These are phyloP conservation scores for Nannochloropsis limnetica DNA, from an alignment of 352 stramenopile genomes.

Conservation along the genomic window DNA sequence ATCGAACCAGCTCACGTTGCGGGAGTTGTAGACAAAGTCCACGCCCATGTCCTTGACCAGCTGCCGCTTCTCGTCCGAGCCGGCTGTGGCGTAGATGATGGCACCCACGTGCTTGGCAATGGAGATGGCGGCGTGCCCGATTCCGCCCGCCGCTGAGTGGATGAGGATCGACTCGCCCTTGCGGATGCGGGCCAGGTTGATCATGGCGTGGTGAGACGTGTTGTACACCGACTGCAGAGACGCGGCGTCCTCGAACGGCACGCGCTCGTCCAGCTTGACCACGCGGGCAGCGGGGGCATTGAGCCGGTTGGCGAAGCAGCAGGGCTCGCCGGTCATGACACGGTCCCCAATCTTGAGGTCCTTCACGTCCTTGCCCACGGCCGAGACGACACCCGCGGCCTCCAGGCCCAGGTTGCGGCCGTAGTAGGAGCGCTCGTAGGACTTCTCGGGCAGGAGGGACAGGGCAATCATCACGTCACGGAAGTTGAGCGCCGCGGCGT, in stretches of 20 bases:
- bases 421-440: slow-evolving; percentile 31
- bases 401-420: slow-evolving; percentile 16
- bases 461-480: slow-evolving; percentile 24
- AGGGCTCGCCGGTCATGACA: slow-evolving; percentile 21
- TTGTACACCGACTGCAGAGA: slow-evolving; percentile 32
- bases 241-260: slow-evolving; percentile 12
- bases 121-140: slow-evolving; percentile 35
- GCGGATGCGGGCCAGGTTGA: slow-evolving; percentile 35
- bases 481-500: slow-evolving; percentile 26
- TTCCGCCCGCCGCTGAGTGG: slow-evolving; percentile 36
- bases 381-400: background rate
- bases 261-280: slow-evolving; percentile 19
- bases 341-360: slow-evolving; percentile 8
- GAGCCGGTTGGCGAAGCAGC: slow-evolving; percentile 8
- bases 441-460: slow-evolving; percentile 22
- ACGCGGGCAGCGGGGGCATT: slow-evolving; percentile 13
- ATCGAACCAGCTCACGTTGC: background rate
- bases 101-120: background rate
- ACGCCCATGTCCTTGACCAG: slow-evolving; percentile 21
- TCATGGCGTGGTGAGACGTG: slow-evolving; percentile 22
- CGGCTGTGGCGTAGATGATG: slow-evolving; percentile 30
- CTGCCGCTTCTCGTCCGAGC: slow-evolving; percentile 37
- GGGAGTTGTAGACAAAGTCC: slow-evolving; percentile 34
- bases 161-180: slow-evolving; percentile 38
- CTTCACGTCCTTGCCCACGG: slow-evolving; percentile 15